Percentiles rank a stretch among this genome's conserved stretches.
Conservation (phyloP, 2,329 filamentous ascomycete genomes). For the Fusarium sp. region DNA sequence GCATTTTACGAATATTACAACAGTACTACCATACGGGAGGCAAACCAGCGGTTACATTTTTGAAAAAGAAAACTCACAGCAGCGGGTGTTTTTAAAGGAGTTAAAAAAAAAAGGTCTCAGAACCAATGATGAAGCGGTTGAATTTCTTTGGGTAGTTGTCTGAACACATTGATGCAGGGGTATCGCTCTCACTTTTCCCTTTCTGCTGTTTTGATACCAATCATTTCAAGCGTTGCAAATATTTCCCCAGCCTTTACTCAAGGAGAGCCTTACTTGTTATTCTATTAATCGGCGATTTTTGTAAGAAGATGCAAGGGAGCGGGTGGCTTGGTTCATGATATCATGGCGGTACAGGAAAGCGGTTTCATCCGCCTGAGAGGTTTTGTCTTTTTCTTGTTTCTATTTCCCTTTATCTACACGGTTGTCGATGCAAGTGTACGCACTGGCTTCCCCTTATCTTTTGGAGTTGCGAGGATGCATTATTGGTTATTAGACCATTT, state of each 20-base stretch:
- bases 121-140: constrained; percentile 18
- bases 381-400: constrained; percentile 22
- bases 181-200: constrained; percentile 19
- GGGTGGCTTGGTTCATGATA: constrained; percentile 30
- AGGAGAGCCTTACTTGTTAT: constrained; percentile 23
- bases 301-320: constrained; percentile 35
- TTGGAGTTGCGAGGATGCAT: constrained; percentile 15
- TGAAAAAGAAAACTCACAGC: constrained; percentile 22
- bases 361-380: constrained; percentile 21
- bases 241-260: constrained; percentile 17
- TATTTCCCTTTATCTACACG: constrained; percentile 14
- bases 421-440: not conserved
- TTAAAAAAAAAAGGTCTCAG: constrained; percentile 27
- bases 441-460: not conserved
- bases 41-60: constrained; percentile 35
- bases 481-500: constrained; percentile 40
- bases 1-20: constrained; percentile 18
- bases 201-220: constrained; percentile 38
- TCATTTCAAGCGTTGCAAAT: constrained; percentile 10
- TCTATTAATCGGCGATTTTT: constrained; percentile 32
- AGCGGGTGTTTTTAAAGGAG: constrained; percentile 31
- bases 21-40: constrained; percentile 38
- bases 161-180: constrained; percentile 37
- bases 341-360: constrained; percentile 20
- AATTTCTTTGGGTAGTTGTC: constrained; percentile 40